Conservation (phyloP, 352 stramenopile genomes). For the Pythium periplocum region DNA sequence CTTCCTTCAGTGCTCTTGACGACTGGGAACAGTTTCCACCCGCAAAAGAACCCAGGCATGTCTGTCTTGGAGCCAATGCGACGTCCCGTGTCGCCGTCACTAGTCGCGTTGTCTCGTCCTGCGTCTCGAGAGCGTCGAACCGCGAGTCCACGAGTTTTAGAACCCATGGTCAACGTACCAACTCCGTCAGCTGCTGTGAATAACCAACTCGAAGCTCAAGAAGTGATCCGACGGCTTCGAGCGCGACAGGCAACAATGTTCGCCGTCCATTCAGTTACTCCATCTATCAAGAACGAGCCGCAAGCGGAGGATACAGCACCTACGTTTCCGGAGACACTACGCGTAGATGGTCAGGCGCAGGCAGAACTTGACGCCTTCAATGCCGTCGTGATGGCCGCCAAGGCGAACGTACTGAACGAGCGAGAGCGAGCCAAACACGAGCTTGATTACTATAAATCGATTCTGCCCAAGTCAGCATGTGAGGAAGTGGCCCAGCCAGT, state of each 20-base stretch:
- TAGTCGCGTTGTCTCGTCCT: not conserved
- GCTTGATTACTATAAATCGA: slow-evolving; percentile 48
- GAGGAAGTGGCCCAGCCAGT: not conserved
- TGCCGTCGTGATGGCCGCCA: slow-evolving; percentile 37
- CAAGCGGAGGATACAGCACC: too few species aligned
- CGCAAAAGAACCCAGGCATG: slow-evolving; percentile 17
- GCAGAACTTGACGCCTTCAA: slow-evolving; percentile 55
- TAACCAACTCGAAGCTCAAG: slow-evolving; percentile 14
- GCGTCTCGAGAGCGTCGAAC: slow-evolving; percentile 7
- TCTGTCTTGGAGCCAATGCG: slow-evolving; percentile 12
- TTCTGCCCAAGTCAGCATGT: slow-evolving; percentile 24
- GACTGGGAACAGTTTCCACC: slow-evolving; percentile 27
- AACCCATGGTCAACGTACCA: slow-evolving; percentile 3
- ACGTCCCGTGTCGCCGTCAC: not conserved
- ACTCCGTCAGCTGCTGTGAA: slow-evolving; percentile 5
- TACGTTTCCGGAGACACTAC: too few species aligned
- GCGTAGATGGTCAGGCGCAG: slow-evolving; percentile 21
- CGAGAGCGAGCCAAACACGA: slow-evolving; percentile 38
- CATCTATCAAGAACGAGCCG: not conserved
- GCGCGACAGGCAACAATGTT: slow-evolving; percentile 5
- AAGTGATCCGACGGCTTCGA: slow-evolving; percentile 19
- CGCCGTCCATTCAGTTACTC: not conserved
- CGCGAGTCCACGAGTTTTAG: slow-evolving; percentile 12
- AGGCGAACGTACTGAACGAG: slow-evolving; percentile 26
- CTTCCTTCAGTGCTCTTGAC: too few species aligned